Base-by-base conservation (phyloP, 257 asterid genomes). In the Penstemon davidsonii region DNA sequence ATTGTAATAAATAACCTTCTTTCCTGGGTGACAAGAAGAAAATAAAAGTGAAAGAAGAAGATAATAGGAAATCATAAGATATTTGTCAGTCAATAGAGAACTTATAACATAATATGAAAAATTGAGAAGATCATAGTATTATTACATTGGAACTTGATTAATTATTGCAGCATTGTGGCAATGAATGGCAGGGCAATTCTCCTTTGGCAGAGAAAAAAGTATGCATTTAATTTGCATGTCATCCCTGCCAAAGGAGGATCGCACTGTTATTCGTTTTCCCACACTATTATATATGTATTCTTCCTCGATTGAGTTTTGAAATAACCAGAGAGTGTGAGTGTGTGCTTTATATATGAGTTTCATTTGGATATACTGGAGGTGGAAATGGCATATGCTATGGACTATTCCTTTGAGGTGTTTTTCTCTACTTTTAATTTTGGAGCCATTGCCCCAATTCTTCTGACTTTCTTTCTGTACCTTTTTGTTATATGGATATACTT, bases 121-220 rank as follows among this genome's bases (percentile, higher is more conserved):
- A 25, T 25, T 25, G 33, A 25, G 33, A 25, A 25, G 33, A 25
- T 25, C 2, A 25, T 25, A 25, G 3, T 15, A 15, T 25, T 25
- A 2, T 25, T 25, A 25, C 33, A 1, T 25, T 25, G 33, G 33
- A 25, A 25, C 33, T 25, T 25, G 33, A 25, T 25, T 25, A 25
- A 25, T 25, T 25, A 25, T 25, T 25, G 33, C 33, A 25, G 33
- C 33, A 25, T 49, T 49, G 8, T 49, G 54, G 54, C 25, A 66
- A 55, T 60, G 76, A 84, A 85, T 83, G 53, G 81, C 91, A 79
- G 90, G 91, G 86, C 90, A 88, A 86, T 83, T 88, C 96, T 88
- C 90, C 90, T 85, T 86, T 86, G 91, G 96, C 91, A 75, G 71
- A 78, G 79, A 62, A 66, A 64, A 60, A 65, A 67, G 71, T 74